Base-by-base conservation (phyloP, 768 basidiomycete genomes). In the Daedalea quercina region DNA sequence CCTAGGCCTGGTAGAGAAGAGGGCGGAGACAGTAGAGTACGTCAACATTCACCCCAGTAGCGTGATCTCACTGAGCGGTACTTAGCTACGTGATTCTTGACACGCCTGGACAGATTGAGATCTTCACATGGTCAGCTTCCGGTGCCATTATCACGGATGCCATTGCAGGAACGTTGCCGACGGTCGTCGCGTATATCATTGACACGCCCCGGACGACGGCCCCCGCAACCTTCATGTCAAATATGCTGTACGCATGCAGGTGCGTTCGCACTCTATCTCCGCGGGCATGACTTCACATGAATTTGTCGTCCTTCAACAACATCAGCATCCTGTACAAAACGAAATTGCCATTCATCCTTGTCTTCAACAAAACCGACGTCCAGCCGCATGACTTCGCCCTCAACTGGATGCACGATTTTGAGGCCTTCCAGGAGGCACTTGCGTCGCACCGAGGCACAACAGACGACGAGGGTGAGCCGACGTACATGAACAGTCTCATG, bases 231-330 rank as follows among this genome's bases (percentile, higher is more conserved):
- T 99, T 99, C 70, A 99, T 98, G 96, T 90, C 87, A 19, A 99
- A 99, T 70, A 99, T 99, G 96, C 78, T 99, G 41, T 99, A 98
- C 63, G 96, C 96, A 1, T 99, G 96, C 77, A 93, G 90, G 89
- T 88, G 53, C 56, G 79, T 68, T 9, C 4, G n/a, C 24, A 45
- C 44, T n/a, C 3, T 47, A 11, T 31, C 11, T 23, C 44, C 9
- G 17, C 44, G 44, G 8, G 6, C 6, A 23, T 26, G 23, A 8
- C 25, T 45, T 9, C 25, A 43, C 46, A 34, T 51, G 26, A 42
- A 46, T 28, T 26, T 26, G n/a, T n/a, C n/a, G n/a, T n/a, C n/a
- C n/a, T n/a, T n/a, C n/a, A n/a, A n/a, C n/a, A n/a, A n/a, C 31
- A 17, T 40, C 34, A 94, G 93, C 56, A 98, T 99, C 59, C 73